Evolutionary conservation across 2,329 filamentous ascomycete species (phyloP), one percentile per base, ranked within the genome.

Genomic region (Dissoconium aciculare): DNA sequence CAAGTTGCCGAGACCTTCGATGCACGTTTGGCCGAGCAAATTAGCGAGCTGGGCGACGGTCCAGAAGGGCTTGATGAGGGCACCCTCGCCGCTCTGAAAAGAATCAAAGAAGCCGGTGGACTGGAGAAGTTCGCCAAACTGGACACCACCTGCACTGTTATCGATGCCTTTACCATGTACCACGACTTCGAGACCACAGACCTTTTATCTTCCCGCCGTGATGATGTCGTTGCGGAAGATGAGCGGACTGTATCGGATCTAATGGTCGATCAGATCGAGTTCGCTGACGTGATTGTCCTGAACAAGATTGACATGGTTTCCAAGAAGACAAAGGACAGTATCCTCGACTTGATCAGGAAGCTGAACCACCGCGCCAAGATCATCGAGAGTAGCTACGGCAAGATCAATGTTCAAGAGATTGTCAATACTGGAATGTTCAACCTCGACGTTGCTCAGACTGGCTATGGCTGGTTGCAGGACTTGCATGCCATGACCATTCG

Each of bases 211-310:
- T 66, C 71, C 13, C 65, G 77, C 2, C 71, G 67, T 33, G 61
- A 63, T 2, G 63, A 74, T 4, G 71, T 76, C 15, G 68, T 4
- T 50, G 69, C 45, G 0, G 77, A 82, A 40, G 78, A 83, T 36
- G 75, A 83, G 41, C 60, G 77, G 0, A 81, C 74, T 0, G 76
- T 83, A 2, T 79, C 75, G 0, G 76, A 82, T 41, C 62, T 83
- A 0, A 78, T 81, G 65, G 74, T 79, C 0, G 77, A 82, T 42
- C 77, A 82, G 45, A 78, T 82, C 36, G 78, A 83, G 52, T 83
- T 83, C 42, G 75, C 77, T 0, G 75, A 82, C 40, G 74, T 81
- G 5, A 64, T 82, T 10, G 63, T 81, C 3, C 55, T 81, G 12
- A 82, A 82, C 55, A 82, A 82, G 35, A 43, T 68, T 4, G 74